Evolutionary conservation across 2,329 filamentous ascomycete genomes (phyloP), one percentile per base, ranked within the genome.

Genomic region (Raffaelea arxii): DNA sequence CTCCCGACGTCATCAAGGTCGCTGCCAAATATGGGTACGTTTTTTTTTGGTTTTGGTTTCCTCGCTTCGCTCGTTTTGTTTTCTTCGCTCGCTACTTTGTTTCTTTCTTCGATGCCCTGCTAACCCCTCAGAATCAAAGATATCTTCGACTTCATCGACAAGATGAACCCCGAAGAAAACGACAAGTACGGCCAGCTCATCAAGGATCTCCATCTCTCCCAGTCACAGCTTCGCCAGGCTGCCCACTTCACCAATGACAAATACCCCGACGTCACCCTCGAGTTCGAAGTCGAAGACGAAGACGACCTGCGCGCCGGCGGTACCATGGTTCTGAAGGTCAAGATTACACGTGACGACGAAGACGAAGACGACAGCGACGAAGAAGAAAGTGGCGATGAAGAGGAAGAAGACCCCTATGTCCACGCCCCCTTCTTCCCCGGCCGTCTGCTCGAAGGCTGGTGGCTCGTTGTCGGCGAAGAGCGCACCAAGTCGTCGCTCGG

Each of bases 401-500:
- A 80, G 12, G 71, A 77, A 21, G 82, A 86, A 16, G 88, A 96
- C 62, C 78, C 84, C 2, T 83, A 82, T 2, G 94, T 97, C 2
- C 90, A 97, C 61, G 90, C 91, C 44, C 92, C 92, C 0, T 98
- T 97, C 73, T 98, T 92, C 62, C 90, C 92, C 1, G 72, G 65
- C 43, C 84, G 84, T 64, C 98, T 98, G 75, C 84, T 87, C 70
- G 92, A 98, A 74, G 95, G 92, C 62, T 98, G 90, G 90, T 98
- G 92, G 92, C 70, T 98, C 47, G 87, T 98, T 19, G 87, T 98
- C 27, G 91, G 90, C 25, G 90, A 97, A 56, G 89, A 96, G 68
- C 84, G 80, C 62, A 87, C 84, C 36, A 91, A 88, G 70, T 90
- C 76, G 53, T 71, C 98, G 51, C 72, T 97, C 48, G 90, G 87